A percentile compares a stretch with the other conserved stretches of the same genome.
Conservation (phyloP, 768 basidiomycete species). For the Rhizopogon vesiculosus region DNA sequence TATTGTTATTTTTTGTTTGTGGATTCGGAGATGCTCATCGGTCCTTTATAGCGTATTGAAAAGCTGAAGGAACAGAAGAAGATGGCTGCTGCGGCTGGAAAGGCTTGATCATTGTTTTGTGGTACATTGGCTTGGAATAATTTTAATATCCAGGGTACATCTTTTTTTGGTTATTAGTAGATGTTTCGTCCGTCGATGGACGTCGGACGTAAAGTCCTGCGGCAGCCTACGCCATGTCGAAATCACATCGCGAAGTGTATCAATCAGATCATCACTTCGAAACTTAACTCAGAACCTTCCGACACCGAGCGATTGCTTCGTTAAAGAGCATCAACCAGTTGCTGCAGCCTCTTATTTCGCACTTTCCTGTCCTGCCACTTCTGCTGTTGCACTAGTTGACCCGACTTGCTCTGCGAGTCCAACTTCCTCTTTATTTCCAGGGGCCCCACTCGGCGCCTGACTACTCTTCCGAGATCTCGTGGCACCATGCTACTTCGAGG, state of each 20-base stretch:
- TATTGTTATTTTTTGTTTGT: conserved; percentile 2
- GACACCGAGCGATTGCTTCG: conserved; percentile 25
- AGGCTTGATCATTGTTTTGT: background rate
- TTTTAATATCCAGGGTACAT: too few species aligned
- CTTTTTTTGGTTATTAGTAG: too few species aligned
- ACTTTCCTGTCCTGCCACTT: background rate
- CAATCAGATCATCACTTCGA: too few species aligned
- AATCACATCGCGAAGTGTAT: too few species aligned
- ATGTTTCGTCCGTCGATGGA: too few species aligned
- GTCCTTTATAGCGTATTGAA: conserved; percentile 56
- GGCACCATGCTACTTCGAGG: too few species aligned
- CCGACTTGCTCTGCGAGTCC: conserved; percentile 31
- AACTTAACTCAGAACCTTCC: background rate
- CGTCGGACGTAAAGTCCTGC: too few species aligned
- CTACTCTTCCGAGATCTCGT: too few species aligned
- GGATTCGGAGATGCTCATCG: background rate
- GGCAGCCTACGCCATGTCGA: too few species aligned
- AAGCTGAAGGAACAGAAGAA: conserved; percentile 81
- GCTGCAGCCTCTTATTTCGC: conserved; percentile 22
- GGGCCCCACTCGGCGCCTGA: too few species aligned
- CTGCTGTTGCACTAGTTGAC: conserved; percentile 7
- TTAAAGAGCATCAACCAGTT: conserved; percentile 16
- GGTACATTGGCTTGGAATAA: too few species aligned
- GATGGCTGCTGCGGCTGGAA: conserved; percentile 22
- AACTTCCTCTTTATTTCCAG: conserved; percentile 14